Evolutionary conservation across 345 rosid species (phyloP).

Genomic region (Rubroshorea leprosula): DNA sequence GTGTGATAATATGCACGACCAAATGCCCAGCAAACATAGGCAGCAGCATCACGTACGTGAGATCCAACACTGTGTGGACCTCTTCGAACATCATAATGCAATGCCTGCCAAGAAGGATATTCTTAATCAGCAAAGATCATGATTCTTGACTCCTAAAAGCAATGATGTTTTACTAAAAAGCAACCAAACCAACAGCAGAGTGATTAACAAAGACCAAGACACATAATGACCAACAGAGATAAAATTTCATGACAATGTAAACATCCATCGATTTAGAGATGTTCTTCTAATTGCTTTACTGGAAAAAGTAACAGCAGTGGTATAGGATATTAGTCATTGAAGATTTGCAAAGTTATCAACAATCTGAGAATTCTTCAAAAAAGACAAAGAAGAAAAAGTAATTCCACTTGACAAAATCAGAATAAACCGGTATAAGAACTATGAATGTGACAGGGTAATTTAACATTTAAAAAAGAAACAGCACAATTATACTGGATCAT

Average conservation of each 20-base stretch:
- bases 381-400: too few relatives aligned
- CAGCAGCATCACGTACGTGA: constrained; percentile 99
- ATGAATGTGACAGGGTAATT: neutral
- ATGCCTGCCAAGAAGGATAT: constrained; percentile 51
- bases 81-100: constrained; percentile 94
- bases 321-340: too few relatives aligned
- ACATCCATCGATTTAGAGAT: neutral
- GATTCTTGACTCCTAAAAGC: neutral
- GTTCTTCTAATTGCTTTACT: neutral
- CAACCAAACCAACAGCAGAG: neutral
- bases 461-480: neutral
- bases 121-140: constrained; percentile 11
- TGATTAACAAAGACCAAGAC: neutral
- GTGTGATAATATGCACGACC: constrained; percentile 85
- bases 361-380: too few relatives aligned
- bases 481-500: neutral
- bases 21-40: constrained; percentile 99
- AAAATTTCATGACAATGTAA: constrained; percentile 4
- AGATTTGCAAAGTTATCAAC: too few relatives aligned
- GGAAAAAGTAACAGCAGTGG: neutral
- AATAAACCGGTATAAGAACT: neutral
- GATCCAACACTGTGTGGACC: constrained; percentile 99
- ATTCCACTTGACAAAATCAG: neutral
- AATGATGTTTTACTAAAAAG: neutral
- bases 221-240: neutral